Conservation (phyloP, 2,329 filamentous ascomycete species). For the Proliferodiscus dingleyae region DNA sequence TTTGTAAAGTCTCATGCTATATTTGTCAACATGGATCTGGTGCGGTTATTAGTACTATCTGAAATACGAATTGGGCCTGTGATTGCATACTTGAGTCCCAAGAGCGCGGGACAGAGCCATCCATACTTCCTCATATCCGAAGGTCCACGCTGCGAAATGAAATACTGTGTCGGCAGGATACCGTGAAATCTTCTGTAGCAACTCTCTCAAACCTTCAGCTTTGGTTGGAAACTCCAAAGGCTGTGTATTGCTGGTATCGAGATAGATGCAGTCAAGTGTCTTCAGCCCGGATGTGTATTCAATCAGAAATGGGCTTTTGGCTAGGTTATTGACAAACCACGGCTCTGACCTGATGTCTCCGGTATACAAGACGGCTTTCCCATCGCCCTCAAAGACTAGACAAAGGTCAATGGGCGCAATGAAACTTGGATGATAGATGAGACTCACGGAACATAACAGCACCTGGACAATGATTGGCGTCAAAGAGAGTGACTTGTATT, state of each 20-base stretch:
- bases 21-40: conserved; percentile 76
- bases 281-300: conserved; percentile 67
- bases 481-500: conserved; percentile 79
- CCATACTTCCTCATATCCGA: conserved; percentile 92
- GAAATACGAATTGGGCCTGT: not conserved
- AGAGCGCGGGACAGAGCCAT: conserved; percentile 69
- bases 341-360: conserved; percentile 82
- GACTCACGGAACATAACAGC: conserved; percentile 77
- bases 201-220: conserved; percentile 68
- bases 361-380: conserved; percentile 76
- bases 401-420: conserved; percentile 3
- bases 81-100: conserved; percentile 48
- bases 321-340: conserved; percentile 76
- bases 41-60: conserved; percentile 11
- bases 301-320: conserved; percentile 66
- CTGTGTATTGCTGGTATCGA: conserved; percentile 74
- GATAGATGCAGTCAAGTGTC: conserved; percentile 73
- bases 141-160: conserved; percentile 85
- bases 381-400: conserved; percentile 65
- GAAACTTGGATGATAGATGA: not conserved
- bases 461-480: conserved; percentile 89
- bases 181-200: conserved; percentile 60
- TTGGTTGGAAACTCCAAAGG: conserved; percentile 53
- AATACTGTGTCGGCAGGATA: conserved; percentile 75
- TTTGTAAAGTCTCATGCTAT: conserved; percentile 69